Conservation (phyloP, 768 basidiomycete genomes). For the Polyporus arcularius region DNA sequence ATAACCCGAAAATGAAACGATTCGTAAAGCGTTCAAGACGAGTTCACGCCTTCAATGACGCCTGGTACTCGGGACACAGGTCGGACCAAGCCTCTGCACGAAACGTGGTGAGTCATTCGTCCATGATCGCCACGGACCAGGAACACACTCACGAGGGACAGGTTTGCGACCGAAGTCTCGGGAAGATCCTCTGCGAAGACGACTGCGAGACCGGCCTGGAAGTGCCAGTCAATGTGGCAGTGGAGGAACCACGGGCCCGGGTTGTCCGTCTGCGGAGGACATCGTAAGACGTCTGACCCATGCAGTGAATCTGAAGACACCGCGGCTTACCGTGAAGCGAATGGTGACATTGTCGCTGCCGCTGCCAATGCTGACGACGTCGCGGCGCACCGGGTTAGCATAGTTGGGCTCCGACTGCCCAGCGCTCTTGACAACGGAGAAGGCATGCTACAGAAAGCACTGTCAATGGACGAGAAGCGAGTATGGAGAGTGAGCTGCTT, state of each 20-base stretch:
- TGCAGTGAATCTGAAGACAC: not conserved
- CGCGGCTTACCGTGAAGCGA: conserved; percentile 11
- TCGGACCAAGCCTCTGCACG: conserved; percentile 10
- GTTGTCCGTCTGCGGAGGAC: conserved; percentile 16
- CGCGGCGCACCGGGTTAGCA: conserved; percentile 33
- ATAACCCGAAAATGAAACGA: not conserved
- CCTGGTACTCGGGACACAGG: conserved; percentile 14
- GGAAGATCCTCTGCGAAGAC: conserved; percentile 18
- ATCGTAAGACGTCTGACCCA: not conserved
- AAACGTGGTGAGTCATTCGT: not conserved
- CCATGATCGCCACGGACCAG: not conserved
- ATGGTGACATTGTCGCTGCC: conserved; percentile 20
- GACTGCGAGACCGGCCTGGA: conserved; percentile 16
- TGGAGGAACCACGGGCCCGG: conserved; percentile 22
- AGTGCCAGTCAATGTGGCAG: conserved; percentile 22
- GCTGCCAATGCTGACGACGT: conserved; percentile 22
- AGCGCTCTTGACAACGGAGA: conserved; percentile 36
- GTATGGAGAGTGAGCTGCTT: conserved; percentile 18
- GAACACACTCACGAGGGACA: conserved; percentile 4
- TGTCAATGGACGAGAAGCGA: not conserved
- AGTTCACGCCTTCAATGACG: not conserved
- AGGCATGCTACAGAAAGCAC: conserved; percentile 32
- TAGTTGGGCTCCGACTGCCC: conserved; percentile 35
- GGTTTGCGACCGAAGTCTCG: not conserved
- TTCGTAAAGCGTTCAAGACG: not conserved